Conservation (phyloP, 768 basidiomycete genomes). For the Lactifluus subvellereus region DNA sequence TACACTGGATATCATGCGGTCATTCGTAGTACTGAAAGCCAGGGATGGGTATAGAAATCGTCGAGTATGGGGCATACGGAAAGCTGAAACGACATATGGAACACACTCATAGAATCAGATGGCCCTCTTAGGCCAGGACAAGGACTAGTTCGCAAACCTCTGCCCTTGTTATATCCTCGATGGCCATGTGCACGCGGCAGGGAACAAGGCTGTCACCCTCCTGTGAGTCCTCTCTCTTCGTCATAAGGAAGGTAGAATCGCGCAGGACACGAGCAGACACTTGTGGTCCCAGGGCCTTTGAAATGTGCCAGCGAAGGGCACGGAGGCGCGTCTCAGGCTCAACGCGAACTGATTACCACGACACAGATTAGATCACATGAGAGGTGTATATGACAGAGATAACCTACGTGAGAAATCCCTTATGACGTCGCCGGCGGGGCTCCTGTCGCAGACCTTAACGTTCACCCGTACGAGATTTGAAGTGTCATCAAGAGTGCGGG, state of each 20-base stretch:
- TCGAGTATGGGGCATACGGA: not conserved
- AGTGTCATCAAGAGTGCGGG: not conserved
- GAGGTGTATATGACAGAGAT: not conserved
- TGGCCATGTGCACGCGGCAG: slow-evolving; percentile 15
- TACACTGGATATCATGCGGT: not conserved
- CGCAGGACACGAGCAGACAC: slow-evolving; percentile 14
- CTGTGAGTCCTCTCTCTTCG: not conserved
- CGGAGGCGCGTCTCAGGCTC: slow-evolving; percentile 19
- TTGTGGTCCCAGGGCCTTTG: slow-evolving; percentile 12
- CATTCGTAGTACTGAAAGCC: not conserved
- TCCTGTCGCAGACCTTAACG: slow-evolving; percentile 5
- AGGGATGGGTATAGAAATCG: not conserved
- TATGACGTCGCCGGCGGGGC: slow-evolving; percentile 2
- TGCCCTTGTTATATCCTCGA: slow-evolving; percentile 14
- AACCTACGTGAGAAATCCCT: slow-evolving; percentile 1
- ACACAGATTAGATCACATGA: not conserved
- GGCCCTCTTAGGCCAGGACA: slow-evolving; percentile 4
- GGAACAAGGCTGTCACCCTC: slow-evolving; percentile 2
- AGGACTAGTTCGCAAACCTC: slow-evolving; percentile 13
- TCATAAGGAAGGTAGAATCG: slow-evolving; percentile 13
- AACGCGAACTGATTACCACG: slow-evolving; percentile 1
- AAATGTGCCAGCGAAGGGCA: slow-evolving; percentile 21
- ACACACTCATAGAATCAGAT: not conserved
- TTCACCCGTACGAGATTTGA: slow-evolving; percentile 14
- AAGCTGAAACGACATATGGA: not conserved